Evolutionary conservation across 345 rosid species (phyloP), one percentile per base, ranked within the genome.

Genomic region (Laguncularia racemosa): DNA sequence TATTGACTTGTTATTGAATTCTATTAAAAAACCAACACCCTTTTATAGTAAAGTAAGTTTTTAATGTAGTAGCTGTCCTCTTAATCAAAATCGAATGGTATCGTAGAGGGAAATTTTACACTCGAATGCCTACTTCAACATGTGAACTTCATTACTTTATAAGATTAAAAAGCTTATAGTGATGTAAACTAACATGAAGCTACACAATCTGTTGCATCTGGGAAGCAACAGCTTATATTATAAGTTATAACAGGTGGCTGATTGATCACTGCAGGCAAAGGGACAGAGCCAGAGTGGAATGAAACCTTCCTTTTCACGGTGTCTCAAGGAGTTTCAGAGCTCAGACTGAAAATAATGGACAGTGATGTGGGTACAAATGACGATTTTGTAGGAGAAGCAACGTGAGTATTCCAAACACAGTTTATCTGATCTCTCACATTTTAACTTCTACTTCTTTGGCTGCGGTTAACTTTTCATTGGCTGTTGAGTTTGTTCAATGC

Each of bases 261-360:
- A 44, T 26, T 14, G 1, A 18, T 26, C 0, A 21, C 61, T 33
- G 65, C 79, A 83, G 93, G 88, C 20, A 55, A 76, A 68, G 96
- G 96, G 38, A 48, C 72, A 3, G 73, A 70, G 19, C 91, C 96
- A 14, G 85, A 77, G 52, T 91, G 96, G 97, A 87, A 91, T 4
- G 95, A 88, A 78, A 85, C 63, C 63, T 91, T 91, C 67, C 28
- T 83, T 26, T 91, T 91, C 58, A 76, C 71, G 6, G 53, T 91
- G 16, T 67, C 89, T 0, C 82, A 75, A 44, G 80, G 79, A 44
- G 83, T 74, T 14, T 44, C 73, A 28, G 86, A 83, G 53, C 71
- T 87, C 64, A 70, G 12, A 45, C 49, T 81, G 28, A 91, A 82
- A 62, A 68, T 91, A 61, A 64, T 81, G 68, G 97, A 91, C 82